Conservation (phyloP, 768 basidiomycete species). For the Lenzites betulinus region DNA sequence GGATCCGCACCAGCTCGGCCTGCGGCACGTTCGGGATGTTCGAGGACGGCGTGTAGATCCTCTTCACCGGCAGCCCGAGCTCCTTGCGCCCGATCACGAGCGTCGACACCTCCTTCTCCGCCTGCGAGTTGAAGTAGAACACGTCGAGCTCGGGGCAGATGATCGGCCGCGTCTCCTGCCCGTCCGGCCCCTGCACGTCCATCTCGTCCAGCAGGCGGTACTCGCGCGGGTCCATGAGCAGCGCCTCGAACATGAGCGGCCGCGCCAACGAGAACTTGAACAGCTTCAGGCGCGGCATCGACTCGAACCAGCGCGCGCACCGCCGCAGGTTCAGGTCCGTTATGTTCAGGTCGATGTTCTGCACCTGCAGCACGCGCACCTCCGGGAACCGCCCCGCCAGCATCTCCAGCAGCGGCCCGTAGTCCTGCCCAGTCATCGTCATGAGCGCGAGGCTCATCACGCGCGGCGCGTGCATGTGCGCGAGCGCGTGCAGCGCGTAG, state of each 20-base stretch:
- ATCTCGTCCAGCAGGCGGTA: constrained; percentile 8
- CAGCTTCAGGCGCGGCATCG: constrained; percentile 53
- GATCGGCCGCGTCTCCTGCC: constrained; percentile 12
- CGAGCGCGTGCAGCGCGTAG: constrained; percentile 50
- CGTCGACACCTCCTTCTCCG: constrained; percentile 32
- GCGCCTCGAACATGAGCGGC: constrained; percentile 46
- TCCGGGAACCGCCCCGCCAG: constrained; percentile 53
- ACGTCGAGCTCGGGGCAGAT: constrained; percentile 48
- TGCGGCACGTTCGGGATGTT: neutral
- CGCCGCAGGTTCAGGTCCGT: constrained; percentile 28
- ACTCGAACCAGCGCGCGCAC: constrained; percentile 54
- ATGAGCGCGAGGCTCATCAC: constrained; percentile 60
- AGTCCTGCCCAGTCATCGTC: constrained; percentile 53
- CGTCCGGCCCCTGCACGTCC: neutral
- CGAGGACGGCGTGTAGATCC: constrained; percentile 43
- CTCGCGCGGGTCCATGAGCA: constrained; percentile 43
- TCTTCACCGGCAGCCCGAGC: constrained; percentile 48
- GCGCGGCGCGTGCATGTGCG: constrained; percentile 56
- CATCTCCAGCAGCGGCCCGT: constrained; percentile 46
- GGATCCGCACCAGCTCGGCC: constrained; percentile 10
- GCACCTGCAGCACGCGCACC: constrained; percentile 56
- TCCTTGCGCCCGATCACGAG: constrained; percentile 41
- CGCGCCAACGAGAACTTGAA: constrained; percentile 28
- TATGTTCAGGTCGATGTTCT: constrained; percentile 42
- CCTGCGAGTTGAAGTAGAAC: constrained; percentile 28